Evolutionary conservation across 257 asterid genomes (phyloP).

Genomic region (Echium plantagineum): DNA sequence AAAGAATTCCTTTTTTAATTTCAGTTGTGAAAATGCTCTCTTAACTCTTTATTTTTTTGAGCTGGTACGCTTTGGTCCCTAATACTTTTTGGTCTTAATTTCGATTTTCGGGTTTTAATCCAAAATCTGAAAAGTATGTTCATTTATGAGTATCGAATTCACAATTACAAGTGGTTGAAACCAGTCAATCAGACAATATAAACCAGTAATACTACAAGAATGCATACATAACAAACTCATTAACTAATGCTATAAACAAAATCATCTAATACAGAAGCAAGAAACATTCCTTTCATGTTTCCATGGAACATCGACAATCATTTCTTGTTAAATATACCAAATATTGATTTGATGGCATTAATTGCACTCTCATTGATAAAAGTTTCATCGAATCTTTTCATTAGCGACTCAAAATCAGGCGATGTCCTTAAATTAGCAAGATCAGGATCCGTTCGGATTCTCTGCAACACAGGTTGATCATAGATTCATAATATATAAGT

Average conservation of each 20-base stretch:
- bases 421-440: slow-evolving; percentile 59
- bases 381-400: slow-evolving; percentile 77
- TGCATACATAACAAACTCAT: background rate
- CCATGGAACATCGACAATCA: slow-evolving; percentile 6
- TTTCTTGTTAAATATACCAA: slow-evolving; percentile 66
- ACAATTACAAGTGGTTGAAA: too few species aligned
- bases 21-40: background rate
- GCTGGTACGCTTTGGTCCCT: too few species aligned
- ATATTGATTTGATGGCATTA: slow-evolving; percentile 78
- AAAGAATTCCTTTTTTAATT: background rate
- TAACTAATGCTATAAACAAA: background rate
- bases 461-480: slow-evolving; percentile 27
- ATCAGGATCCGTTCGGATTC: slow-evolving; percentile 83
- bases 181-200: too few species aligned
- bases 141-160: too few species aligned
- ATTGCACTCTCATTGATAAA: slow-evolving; percentile 87
- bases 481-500: background rate
- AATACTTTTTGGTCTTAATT: too few species aligned
- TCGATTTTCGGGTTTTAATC: too few species aligned
- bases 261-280: background rate
- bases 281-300: background rate
- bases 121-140: too few species aligned
- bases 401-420: slow-evolving; percentile 49
- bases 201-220: background rate
- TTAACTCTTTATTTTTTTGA: too few species aligned